phyloP scores from a whole-genome alignment of 2,329 filamentous ascomycete species.

The Diaporthe vexans region DNA sequence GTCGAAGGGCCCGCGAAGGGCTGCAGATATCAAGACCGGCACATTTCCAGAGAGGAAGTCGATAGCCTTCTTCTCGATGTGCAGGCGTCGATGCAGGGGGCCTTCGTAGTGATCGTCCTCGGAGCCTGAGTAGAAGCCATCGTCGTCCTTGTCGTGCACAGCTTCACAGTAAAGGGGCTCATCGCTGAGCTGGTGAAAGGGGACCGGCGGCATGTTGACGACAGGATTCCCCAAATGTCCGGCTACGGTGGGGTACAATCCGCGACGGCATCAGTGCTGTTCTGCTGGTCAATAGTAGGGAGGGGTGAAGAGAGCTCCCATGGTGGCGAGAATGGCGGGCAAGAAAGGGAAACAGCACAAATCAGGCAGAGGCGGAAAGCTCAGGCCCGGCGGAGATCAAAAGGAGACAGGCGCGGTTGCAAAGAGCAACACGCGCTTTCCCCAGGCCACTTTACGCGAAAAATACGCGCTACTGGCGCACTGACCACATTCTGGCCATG shows the following conservation, averaged over 20 bases:
- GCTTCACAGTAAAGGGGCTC: constrained; percentile 65
- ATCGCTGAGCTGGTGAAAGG: constrained; percentile 42
- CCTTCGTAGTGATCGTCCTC: constrained; percentile 68
- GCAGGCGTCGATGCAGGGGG: constrained; percentile 60
- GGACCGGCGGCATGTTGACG: constrained; percentile 30
- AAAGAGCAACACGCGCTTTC: constrained; percentile 34
- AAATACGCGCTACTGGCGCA: constrained; percentile 15
- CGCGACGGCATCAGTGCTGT: constrained; percentile 19
- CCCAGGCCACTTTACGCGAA: constrained; percentile 33
- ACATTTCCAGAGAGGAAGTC: constrained; percentile 69
- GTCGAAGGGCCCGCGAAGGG: constrained; percentile 73
- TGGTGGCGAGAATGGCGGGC: neutral
- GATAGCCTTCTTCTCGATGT: constrained; percentile 72
- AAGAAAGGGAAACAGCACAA: neutral
- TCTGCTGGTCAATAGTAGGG: neutral
- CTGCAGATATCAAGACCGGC: constrained; percentile 71
- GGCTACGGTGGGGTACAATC: constrained; percentile 7
- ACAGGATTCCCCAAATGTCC: constrained; percentile 25
- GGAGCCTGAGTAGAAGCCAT: constrained; percentile 68
- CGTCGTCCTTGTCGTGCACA: constrained; percentile 54
- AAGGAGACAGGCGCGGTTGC: constrained; percentile 35
- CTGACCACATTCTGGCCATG: constrained; percentile 10
- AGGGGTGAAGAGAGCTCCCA: neutral
- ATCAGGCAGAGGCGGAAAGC: constrained; percentile 30
- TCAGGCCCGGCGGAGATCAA: constrained; percentile 17